phyloP scores from a whole-genome alignment of 2,329 filamentous ascomycete species.

The Curvularia sp. region DNA sequence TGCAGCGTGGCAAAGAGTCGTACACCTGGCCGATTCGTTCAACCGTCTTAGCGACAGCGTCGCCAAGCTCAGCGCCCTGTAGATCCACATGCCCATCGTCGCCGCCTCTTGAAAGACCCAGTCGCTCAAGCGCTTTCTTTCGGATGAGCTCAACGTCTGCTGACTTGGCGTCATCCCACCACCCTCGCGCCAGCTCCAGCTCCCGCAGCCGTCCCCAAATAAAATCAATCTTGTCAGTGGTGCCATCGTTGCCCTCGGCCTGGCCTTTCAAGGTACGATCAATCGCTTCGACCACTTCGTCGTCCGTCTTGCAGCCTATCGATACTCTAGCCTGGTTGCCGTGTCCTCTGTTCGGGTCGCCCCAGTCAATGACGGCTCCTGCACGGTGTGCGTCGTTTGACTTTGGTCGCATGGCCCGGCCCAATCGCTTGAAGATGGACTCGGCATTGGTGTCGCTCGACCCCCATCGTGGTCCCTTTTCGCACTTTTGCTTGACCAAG shows the following conservation, averaged over 20 bases:
- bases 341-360: slow-evolving; percentile 71
- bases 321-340: slow-evolving; percentile 63
- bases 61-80: slow-evolving; percentile 48
- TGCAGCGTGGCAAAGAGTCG: slow-evolving; percentile 63
- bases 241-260: slow-evolving; percentile 51
- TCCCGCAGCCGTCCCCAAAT: slow-evolving; percentile 68
- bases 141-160: slow-evolving; percentile 47
- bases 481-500: slow-evolving; percentile 93
- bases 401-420: slow-evolving; percentile 59
- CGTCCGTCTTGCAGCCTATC: slow-evolving; percentile 64
- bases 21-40: slow-evolving; percentile 61
- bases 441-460: slow-evolving; percentile 79
- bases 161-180: slow-evolving; percentile 62
- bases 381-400: slow-evolving; percentile 48
- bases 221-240: slow-evolving; percentile 64
- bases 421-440: slow-evolving; percentile 86
- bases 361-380: slow-evolving; percentile 87
- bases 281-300: slow-evolving; percentile 64
- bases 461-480: slow-evolving; percentile 88
- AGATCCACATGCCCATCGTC: slow-evolving; percentile 31
- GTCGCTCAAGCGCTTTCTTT: slow-evolving; percentile 34
- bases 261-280: slow-evolving; percentile 60
- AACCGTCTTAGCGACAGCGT: slow-evolving; percentile 59
- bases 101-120: slow-evolving; percentile 29
- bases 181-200: slow-evolving; percentile 65